These are phyloP conservation scores for Boletus subcaerulescens DNA, from an alignment of 768 basidiomycete species.

Conservation along the genomic window DNA sequence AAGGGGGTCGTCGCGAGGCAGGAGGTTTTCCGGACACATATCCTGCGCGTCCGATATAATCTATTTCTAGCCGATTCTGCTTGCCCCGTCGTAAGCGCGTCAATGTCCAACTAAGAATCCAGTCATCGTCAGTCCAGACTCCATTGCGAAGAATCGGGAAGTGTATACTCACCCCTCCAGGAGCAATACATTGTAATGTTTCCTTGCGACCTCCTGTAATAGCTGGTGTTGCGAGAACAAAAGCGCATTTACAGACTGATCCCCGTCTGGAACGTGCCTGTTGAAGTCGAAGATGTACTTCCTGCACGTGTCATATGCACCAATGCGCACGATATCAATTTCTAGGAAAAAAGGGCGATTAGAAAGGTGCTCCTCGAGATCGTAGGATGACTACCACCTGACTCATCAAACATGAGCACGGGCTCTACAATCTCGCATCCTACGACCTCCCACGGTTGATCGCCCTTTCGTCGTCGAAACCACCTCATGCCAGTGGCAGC, in stretches of 20 bases:
- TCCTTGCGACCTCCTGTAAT: constrained; percentile 49
- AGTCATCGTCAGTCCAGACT: constrained; percentile 1
- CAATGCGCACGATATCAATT: constrained; percentile 55
- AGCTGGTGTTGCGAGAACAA: constrained; percentile 65
- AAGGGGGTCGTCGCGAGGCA: constrained; percentile 54
- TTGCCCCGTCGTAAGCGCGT: constrained; percentile 64
- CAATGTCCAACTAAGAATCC: constrained; percentile 54
- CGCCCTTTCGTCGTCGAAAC: constrained; percentile 51
- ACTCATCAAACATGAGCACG: constrained; percentile 58
- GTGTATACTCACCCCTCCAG: constrained; percentile 56
- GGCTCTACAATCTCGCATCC: constrained; percentile 62
- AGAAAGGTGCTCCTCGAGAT: constrained; percentile 7
- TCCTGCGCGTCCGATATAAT: constrained; percentile 68
- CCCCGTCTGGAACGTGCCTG: constrained; percentile 40
- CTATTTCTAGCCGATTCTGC: constrained; percentile 62
- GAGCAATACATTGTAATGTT: constrained; percentile 61
- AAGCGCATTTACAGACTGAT: constrained; percentile 51
- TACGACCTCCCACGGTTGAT: constrained; percentile 77
- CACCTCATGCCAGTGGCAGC: constrained; percentile 26
- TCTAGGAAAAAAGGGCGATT: constrained; percentile 38
- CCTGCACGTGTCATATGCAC: constrained; percentile 50
- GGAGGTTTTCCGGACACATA: constrained; percentile 48
- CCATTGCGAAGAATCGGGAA: neutral
- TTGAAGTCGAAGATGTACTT: constrained; percentile 63
- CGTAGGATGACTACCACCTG: constrained; percentile 42